Evolutionary conservation across 2,329 filamentous ascomycete species (phyloP), one percentile per base, ranked within the genome.

Genomic region (Ilyonectria robusta): DNA sequence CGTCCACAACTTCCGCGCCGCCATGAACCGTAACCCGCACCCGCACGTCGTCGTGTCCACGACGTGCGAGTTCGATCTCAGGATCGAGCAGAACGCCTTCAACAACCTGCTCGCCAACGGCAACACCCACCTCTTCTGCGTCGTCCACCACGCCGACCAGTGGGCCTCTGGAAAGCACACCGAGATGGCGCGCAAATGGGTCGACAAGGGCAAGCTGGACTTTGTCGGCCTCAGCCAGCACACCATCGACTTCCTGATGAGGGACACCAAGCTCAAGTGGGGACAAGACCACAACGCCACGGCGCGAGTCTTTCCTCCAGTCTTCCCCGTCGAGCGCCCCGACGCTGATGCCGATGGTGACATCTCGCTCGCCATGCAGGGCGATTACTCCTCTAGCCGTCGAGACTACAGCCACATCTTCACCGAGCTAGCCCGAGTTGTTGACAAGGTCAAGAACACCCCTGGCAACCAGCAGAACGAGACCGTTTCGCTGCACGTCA

Each of bases 41-140:
- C 75, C 75, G 9, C 69, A 77, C 50, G 59, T 77, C 8, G 59
- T 77, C 66, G 70, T 77, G n/a, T 77, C 75, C 42, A 77, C 73
- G 8, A 77, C 75, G 23, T 77, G 75, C 74, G 74, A 77, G 65
- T 66, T 73, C 53, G 75, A 77, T 44, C 68, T 74, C n/a, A 62
- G 66, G 40, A 59, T 62, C 50, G 65, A 62, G 15, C 31, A 67
- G 50, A 59, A 62, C 9, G 62, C 66, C n/a, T 67, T 76, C 26
- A 62, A 69, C 42, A 59, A 71, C 21, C 65, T 77, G 8, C 69
- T 77, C 61, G 67, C 57, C 50, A 64, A 54, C 23, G 68, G 65
- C 10, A 68, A 69, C 31, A 74, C 75, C 21, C 68, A 72, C 37
- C 68, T 77, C 23, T 76, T 77, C 72, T 77, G 75, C 61, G 68